Base-by-base conservation (phyloP, 805 yeast genomes). In the Lachancea kluyveri region DNA sequence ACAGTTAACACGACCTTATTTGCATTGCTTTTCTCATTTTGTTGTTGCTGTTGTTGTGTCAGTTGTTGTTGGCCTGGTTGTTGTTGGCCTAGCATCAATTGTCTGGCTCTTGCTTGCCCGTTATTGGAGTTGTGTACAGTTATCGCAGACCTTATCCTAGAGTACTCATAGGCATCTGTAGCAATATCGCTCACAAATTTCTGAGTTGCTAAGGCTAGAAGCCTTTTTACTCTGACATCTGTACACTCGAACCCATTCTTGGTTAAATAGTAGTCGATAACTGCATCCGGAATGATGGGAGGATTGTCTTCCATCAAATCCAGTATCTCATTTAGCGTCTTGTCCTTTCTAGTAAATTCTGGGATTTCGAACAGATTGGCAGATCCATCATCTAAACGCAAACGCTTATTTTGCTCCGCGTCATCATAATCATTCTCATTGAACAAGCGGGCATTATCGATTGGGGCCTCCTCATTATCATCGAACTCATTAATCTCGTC, bases 231-330 rank as follows among this genome's bases (percentile, higher is more conserved):
- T 36, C 87, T 71, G 9, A 74, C 62, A 53, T 90, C 95, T 23
- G 79, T 68, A 17, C 92, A 75, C 37, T 79, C 80, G 47, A 92
- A 78, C 23, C 96, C 96, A 40, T 86, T 80, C 49, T 80, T 79
- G 15, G 85, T 74, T 31, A 90, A 61, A 49, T 90, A 92, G 54
- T 87, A 92, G 52, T 90, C 96, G 0, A 95, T 83, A 8, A 92
- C 96, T 0, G 94, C 88, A 54, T 92, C 97, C 0, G 98, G 98
- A 24, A 92, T 92, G 20, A 90, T 79, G 2, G 98, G 98, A 3
- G 95, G 85, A 54, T 79, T 86, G 37, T 87, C 96, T 43, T 86
- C 95, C 90, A 92, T 80, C 67, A 87, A 66, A 20, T 79, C 81
- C 17, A 92, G 65, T 21, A 92, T 78, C 46, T 92, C 97, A 45